phyloP scores from a whole-genome alignment of 176 grass and related monocot species.

The Oryza rufipogon region DNA sequence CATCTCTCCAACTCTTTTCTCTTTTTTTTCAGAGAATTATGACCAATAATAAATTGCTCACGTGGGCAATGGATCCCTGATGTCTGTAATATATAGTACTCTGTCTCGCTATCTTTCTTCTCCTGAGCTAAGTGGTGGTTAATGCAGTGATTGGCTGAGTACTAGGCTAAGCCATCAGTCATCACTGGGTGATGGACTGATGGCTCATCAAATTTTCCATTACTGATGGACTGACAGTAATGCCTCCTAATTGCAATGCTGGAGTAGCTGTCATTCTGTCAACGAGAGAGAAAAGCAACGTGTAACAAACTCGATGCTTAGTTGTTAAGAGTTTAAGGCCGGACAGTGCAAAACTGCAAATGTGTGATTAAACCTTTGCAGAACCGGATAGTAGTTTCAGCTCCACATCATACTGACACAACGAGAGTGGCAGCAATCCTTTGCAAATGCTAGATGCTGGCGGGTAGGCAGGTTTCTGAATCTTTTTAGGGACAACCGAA shows the following conservation, averaged over 20 bases:
- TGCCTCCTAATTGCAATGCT: not conserved
- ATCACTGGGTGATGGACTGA: not conserved
- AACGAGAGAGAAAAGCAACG: constrained; percentile 6
- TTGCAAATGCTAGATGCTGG: not conserved
- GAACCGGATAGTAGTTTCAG: not conserved
- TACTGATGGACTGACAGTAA: not conserved
- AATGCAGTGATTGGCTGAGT: not conserved
- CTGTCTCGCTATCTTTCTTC: not conserved
- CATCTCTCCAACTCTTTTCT: not conserved
- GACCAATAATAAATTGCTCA: not conserved
- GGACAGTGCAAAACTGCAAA: not conserved
- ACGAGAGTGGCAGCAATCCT: not conserved
- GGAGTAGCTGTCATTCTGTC: not conserved
- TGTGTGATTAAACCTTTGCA: not conserved
- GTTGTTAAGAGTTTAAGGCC: not conserved
- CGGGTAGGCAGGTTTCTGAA: not conserved
- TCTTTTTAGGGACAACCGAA: not conserved
- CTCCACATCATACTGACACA: not conserved
- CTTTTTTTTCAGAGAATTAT: not conserved
- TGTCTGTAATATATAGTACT: not conserved
- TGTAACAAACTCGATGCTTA: constrained; percentile 11
- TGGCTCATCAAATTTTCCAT: too few species aligned
- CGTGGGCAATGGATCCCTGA: not conserved
- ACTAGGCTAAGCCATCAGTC: too few species aligned
- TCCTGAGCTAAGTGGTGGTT: not conserved